Conservation (phyloP, 495 filamentous ascomycete species). For the Hypomontagnella monticulosa region DNA sequence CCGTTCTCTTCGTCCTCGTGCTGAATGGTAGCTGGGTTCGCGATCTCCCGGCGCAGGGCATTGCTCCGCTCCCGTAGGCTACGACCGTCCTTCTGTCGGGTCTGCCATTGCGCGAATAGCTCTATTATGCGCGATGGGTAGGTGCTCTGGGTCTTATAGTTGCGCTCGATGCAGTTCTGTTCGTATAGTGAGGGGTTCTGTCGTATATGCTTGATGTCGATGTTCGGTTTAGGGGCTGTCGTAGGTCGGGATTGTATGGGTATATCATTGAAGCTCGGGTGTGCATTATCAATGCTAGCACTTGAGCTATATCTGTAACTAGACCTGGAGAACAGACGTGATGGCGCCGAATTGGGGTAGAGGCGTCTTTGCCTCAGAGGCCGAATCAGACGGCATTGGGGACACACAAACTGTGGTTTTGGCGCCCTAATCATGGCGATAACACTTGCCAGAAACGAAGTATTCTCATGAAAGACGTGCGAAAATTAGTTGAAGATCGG, state of each 20-base stretch:
- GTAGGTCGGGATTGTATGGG: slow-evolving; percentile 59
- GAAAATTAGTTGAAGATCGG: neutral
- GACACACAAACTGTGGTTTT: slow-evolving; percentile 30
- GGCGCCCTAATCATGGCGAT: slow-evolving; percentile 33
- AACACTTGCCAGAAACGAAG: neutral
- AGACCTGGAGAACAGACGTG: slow-evolving; percentile 34
- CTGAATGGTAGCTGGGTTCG: slow-evolving; percentile 52
- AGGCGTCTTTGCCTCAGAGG: slow-evolving; percentile 14
- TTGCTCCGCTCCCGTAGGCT: slow-evolving; percentile 68
- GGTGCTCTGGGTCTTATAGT: slow-evolving; percentile 74
- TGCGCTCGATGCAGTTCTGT: slow-evolving; percentile 84
- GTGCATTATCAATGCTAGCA: neutral
- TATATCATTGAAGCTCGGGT: neutral
- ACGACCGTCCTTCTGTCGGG: slow-evolving; percentile 62
- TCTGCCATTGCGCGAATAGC: slow-evolving; percentile 73
- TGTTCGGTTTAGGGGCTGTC: slow-evolving; percentile 79
- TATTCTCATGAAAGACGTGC: neutral
- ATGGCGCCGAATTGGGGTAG: slow-evolving; percentile 2
- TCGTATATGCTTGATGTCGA: slow-evolving; percentile 90
- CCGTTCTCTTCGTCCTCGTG: slow-evolving; percentile 48
- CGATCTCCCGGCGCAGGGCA: slow-evolving; percentile 57
- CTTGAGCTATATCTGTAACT: slow-evolving; percentile 17
- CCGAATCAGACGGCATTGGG: slow-evolving; percentile 38
- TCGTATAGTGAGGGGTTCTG: slow-evolving; percentile 79
- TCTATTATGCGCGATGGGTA: slow-evolving; percentile 75